Base-by-base conservation (phyloP, 352 stramenopile genomes). In the Globisporangium rhizosaccharum region DNA sequence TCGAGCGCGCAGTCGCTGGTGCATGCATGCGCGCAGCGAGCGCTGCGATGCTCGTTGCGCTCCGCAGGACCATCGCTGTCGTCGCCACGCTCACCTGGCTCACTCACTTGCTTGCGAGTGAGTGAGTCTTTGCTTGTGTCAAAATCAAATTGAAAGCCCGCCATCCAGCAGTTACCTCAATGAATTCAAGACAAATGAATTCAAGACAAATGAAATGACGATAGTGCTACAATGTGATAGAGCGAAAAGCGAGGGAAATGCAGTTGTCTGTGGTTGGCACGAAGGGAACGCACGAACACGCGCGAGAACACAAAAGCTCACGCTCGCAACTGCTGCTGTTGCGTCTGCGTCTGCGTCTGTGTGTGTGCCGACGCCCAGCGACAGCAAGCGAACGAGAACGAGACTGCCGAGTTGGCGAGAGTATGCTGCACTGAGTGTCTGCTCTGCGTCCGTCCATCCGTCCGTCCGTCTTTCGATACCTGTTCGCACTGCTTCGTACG, bases 341-440 rank as follows among this genome's bases (percentile, higher is more conserved):
- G 5, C 11, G 5, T 8, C 18, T 47, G 5, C 11, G 5, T 8
- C 18, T 47, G 18, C 44, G 45, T 23, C 18, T 50, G 33, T 10
- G 33, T 41, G 36, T 50, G n/a, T 37, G 15, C 33, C 7, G 28
- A 33, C 28, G 28, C 28, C 23, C 28, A 33, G 28, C 28, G 28
- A 33, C 28, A 39, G 33, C 33, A 39, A 39, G 33, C 33, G 33
- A 39, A 1, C 0, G 33, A 39, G 33, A n/a, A 46, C 11, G 12
- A 7, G 41, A 47, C 41, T 33, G 23, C 14, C 6, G 17, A 3
- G 25, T 14, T 48, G 41, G 42, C 50, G 44, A 44, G 59, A 63
- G 57, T 9, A 63, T 63, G 57, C 57, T 55, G 45, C 57, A 53
- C 59, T 65, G 26, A 58, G 46, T 23, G 14, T 8, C 17, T 17